These are phyloP conservation scores for Trichoderma virens DNA, from an alignment of 495 filamentous ascomycete genomes.

Conservation along the genomic window DNA sequence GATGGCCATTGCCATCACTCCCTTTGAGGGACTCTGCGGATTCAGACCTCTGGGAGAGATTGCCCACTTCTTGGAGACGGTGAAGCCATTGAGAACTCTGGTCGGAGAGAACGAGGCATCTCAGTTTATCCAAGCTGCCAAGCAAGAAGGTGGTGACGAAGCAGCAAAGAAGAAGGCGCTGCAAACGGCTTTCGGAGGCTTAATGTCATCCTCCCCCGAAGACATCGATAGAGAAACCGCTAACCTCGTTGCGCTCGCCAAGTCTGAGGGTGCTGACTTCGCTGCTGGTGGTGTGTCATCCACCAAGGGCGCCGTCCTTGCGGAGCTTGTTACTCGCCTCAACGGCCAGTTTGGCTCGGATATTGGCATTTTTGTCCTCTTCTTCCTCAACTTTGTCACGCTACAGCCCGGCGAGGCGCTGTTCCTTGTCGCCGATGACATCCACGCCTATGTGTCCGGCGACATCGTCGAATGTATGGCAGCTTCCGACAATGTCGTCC, in stretches of 20 bases:
- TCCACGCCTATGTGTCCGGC: constrained; percentile 91
- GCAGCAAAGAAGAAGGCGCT: constrained; percentile 72
- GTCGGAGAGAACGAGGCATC: constrained; percentile 63
- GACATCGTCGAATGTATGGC: constrained; percentile 99
- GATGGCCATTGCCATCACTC: constrained; percentile 95
- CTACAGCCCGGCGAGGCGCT: constrained; percentile 85
- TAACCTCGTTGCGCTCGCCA: constrained; percentile 63
- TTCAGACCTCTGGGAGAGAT: constrained; percentile 87
- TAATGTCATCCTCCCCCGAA: constrained; percentile 70
- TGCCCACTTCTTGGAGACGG: constrained; percentile 68
- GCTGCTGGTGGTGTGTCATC: constrained; percentile 54
- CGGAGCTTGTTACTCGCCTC: constrained; percentile 65
- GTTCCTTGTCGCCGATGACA: constrained; percentile 92
- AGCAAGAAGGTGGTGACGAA: constrained; percentile 49
- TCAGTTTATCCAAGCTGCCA: constrained; percentile 60
- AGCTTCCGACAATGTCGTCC: constrained; percentile 93
- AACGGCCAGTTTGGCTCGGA: constrained; percentile 47
- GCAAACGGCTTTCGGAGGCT: constrained; percentile 58
- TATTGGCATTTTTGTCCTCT: constrained; percentile 39
- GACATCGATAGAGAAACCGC: constrained; percentile 55
- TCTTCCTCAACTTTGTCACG: constrained; percentile 39
- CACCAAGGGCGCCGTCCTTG: constrained; percentile 58
- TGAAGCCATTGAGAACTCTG: constrained; percentile 65
- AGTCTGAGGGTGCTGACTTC: constrained; percentile 52
- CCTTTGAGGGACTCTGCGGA: constrained; percentile 91